A percentile compares a stretch with the other conserved stretches of the same genome.
Evolutionary conservation across 148 eudicot species (phyloP).

Genomic region (Diospyros lotus): DNA sequence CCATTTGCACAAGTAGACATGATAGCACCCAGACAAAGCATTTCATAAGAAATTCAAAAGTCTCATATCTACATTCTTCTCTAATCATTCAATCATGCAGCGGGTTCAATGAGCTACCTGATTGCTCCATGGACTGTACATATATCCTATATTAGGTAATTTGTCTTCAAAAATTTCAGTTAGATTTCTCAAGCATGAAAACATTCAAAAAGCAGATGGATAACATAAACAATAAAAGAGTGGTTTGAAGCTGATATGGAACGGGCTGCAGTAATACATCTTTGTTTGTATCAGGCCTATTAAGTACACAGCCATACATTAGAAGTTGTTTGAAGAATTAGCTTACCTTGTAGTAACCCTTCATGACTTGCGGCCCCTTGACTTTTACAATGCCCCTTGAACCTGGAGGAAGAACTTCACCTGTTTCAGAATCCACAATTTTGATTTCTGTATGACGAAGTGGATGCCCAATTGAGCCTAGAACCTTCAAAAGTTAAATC

Average conservation of each 20-base stretch:
- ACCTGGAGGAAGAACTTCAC: conserved; percentile 62
- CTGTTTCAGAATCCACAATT: conserved; percentile 68
- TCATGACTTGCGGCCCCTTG: conserved; percentile 91
- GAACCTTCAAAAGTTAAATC: conserved; percentile 53
- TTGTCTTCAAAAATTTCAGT: neutral
- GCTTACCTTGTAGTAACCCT: conserved; percentile 87
- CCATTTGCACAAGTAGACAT: no score
- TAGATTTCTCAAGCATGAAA: neutral
- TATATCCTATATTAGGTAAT: no score
- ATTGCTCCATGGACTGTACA: no score
- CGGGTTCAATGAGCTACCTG: no score
- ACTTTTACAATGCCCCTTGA: conserved; percentile 75
- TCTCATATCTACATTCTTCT: no score
- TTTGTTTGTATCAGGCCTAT: neutral
- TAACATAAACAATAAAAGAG: no score
- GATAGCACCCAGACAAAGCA: no score
- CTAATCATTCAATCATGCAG: no score
- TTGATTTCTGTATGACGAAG: conserved; percentile 61
- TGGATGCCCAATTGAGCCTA: conserved; percentile 86
- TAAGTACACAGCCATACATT: neutral
- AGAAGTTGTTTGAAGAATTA: neutral
- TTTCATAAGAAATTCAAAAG: no score
- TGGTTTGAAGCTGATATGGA: neutral
- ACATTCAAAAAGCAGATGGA: neutral
- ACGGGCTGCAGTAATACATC: neutral